A percentile compares a stretch with the other conserved stretches of the same genome.
Conservation (phyloP, 2,329 filamentous ascomycete genomes). For the Neurospora sp. region DNA sequence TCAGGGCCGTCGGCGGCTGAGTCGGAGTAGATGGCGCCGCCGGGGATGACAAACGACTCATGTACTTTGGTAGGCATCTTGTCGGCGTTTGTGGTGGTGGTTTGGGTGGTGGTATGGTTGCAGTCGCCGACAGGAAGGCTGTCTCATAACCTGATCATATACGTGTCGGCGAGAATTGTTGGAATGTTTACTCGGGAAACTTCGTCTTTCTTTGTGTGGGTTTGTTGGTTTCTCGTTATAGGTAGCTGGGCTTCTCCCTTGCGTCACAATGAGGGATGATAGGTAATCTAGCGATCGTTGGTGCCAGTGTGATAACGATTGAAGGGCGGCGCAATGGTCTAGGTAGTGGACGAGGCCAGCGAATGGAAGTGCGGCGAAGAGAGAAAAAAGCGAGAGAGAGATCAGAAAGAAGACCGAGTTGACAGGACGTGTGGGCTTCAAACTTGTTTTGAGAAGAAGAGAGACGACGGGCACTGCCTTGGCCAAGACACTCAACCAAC, state of each 20-base stretch:
- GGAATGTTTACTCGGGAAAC: constrained; percentile 12
- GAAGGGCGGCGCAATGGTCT: background rate
- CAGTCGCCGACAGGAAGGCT: constrained; percentile 1
- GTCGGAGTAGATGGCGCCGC: constrained; percentile 88
- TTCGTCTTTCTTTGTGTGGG: background rate
- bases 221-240: background rate
- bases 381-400: background rate
- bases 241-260: background rate
- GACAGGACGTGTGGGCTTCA: background rate
- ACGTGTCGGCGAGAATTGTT: background rate
- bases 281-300: too few relatives aligned
- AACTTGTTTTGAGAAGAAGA: background rate
- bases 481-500: background rate
- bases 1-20: constrained; percentile 86
- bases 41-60: constrained; percentile 45
- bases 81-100: constrained; percentile 3
- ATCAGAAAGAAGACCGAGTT: background rate
- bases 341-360: too few relatives aligned
- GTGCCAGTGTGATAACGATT: background rate
- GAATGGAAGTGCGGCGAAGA: background rate
- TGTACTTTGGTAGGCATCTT: constrained; percentile 38
- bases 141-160: constrained; percentile 8
- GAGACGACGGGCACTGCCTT: background rate
- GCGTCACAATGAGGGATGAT: background rate
- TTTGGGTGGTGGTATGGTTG: background rate